Evolutionary conservation across 2,329 filamentous ascomycete species (phyloP).

Genomic region (Aspergillus vadensis): DNA sequence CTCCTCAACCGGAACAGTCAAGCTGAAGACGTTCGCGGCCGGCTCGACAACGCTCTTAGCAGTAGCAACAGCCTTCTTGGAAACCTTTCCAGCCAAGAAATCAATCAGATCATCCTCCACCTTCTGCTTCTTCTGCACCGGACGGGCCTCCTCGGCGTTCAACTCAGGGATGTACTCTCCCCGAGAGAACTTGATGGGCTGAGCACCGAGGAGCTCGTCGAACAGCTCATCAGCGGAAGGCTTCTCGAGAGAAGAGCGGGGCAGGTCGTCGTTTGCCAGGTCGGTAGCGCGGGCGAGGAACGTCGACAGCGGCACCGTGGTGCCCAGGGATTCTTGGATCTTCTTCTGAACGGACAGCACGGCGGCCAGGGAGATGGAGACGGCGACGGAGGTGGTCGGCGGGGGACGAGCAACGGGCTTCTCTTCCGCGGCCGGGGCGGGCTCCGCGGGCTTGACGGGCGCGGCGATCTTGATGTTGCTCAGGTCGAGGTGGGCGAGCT

Average conservation of each 20-base stretch:
- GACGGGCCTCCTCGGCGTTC: conserved; percentile 43
- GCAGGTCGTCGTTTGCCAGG: conserved; percentile 84
- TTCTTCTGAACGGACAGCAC: conserved; percentile 80
- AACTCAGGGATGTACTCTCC: conserved; percentile 75
- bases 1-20: conserved; percentile 77
- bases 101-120: conserved; percentile 76
- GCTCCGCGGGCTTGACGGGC: conserved; percentile 33
- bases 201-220: conserved; percentile 75
- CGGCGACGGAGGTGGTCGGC: conserved; percentile 54
- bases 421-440: conserved; percentile 42
- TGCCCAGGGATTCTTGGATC: conserved; percentile 74
- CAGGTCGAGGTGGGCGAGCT: conserved; percentile 82
- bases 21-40: conserved; percentile 75
- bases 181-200: conserved; percentile 48
- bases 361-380: conserved; percentile 76
- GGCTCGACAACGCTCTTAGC: conserved; percentile 42
- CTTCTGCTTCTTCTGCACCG: conserved; percentile 35
- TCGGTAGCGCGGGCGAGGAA: conserved; percentile 85
- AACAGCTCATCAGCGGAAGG: conserved; percentile 82
- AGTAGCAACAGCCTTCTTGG: conserved; percentile 33
- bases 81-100: conserved; percentile 62
- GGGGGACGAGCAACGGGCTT: conserved; percentile 30
- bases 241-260: conserved; percentile 63
- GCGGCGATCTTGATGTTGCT: conserved; percentile 86
- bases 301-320: conserved; percentile 78